Evolutionary conservation across 352 stramenopile species (phyloP).

Genomic region (Globisporangium irregulare): DNA sequence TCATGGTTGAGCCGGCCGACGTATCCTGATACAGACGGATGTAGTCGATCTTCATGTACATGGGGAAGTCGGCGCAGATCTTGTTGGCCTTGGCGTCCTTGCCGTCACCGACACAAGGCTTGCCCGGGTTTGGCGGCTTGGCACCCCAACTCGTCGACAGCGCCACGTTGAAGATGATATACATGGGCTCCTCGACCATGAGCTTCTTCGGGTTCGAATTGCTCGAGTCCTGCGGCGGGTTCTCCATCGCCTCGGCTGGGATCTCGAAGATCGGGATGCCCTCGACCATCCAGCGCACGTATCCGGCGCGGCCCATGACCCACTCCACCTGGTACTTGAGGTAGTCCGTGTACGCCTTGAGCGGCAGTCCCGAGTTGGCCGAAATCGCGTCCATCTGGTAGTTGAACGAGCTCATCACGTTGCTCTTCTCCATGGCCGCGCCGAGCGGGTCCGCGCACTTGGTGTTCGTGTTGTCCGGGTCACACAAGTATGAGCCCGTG

Average conservation of each 20-base stretch:
- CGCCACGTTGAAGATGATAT: conserved; percentile 56
- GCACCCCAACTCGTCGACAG: conserved; percentile 37
- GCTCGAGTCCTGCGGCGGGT: conserved; percentile 35
- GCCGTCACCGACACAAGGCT: conserved; percentile 28
- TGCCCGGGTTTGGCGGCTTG: conserved; percentile 33
- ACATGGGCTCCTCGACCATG: conserved; percentile 49
- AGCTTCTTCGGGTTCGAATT: conserved; percentile 64
- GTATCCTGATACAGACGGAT: conserved; percentile 80
- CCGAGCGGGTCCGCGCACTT: conserved; percentile 31
- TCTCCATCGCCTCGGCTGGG: conserved; percentile 41
- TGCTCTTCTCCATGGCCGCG: conserved; percentile 35
- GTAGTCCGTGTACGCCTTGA: conserved; percentile 60
- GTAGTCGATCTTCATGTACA: conserved; percentile 83
- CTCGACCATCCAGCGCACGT: conserved; percentile 66
- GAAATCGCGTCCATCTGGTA: conserved; percentile 80
- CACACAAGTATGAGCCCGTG: conserved; percentile 58
- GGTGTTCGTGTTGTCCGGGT: conserved; percentile 52
- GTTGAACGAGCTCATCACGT: conserved; percentile 51
- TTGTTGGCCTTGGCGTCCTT: conserved; percentile 23
- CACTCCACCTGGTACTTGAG: conserved; percentile 68
- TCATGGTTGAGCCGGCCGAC: conserved; percentile 19
- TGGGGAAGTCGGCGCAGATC: conserved; percentile 46
- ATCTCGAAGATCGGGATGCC: conserved; percentile 88
- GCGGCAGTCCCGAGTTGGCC: conserved; percentile 60
- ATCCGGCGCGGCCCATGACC: conserved; percentile 55